Base-by-base conservation (phyloP, 2,329 filamentous ascomycete genomes). In the Alternaria gansuensis region DNA sequence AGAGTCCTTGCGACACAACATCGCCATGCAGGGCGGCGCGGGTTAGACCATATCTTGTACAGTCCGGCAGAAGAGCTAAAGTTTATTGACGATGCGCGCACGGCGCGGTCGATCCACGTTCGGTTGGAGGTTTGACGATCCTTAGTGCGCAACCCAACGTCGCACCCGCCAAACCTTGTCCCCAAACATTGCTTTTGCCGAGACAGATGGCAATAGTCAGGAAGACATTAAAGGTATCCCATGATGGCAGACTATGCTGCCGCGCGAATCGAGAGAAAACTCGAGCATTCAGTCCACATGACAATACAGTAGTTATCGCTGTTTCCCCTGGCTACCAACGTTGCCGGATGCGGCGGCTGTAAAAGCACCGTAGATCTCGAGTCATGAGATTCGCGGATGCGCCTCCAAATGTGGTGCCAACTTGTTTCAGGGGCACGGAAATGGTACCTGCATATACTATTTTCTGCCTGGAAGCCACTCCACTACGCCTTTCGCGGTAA, bases 401-500 rank as follows among this genome's bases (percentile, higher is more conserved):
- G 59, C 62, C 39, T 54, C 55, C 53, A 11, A 57, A 59, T 62
- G 56, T 59, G 45, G 57, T 39, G 59, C 63, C 62, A 51, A 65
- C 40, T 51, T 56, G 68, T 71, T 71, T 71, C 68, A 70, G 57
- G 50, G 50, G 66, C 59, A 53, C 61, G 14, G 24, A 60, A 58
- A 60, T 34, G 59, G 62, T 67, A 65, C 61, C 54, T 66, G 60
- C 59, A 46, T 57, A 54, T 60, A 58, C 64, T 68, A 69, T 60
- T 66, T 65, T 63, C 49, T 64, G 64, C 43, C 51, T 64, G 61
- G 57, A 50, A 70, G 62, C 74, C 73, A 81, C 59, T 69, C 66
- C 51, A 78, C 62, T 34, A 79, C 73, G 54, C 78, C 72, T 57
- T 73, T 72, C 9, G 78, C 78, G 62, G 75, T 80, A 57, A 72